Percentiles rank a stretch among this genome's conserved stretches.
phyloP scores from a whole-genome alignment of 169 alveolate species.

The Eimeria necatrix region DNA sequence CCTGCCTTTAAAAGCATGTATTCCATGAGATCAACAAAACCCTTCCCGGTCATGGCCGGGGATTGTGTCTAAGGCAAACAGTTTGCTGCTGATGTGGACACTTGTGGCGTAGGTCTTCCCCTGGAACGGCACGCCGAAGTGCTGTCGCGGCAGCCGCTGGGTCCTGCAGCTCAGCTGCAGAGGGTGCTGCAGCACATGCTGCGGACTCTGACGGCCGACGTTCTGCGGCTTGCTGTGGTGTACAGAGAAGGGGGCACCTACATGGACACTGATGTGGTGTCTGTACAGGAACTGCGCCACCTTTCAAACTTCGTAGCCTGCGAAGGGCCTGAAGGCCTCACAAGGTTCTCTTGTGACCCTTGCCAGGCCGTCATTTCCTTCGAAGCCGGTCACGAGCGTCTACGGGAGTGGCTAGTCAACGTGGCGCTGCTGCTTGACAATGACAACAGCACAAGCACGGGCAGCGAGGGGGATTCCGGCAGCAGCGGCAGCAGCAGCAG shows the following conservation, averaged over 20 bases:
- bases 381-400: not conserved
- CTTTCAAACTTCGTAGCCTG: not conserved
- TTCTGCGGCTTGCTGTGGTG: not conserved
- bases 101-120: constrained; percentile 2
- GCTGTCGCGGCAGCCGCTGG: constrained; percentile 15
- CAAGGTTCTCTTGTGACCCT: not conserved
- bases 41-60: too few relatives aligned
- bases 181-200: constrained; percentile 23
- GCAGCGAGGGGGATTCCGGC: not conserved
- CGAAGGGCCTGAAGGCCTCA: not conserved
- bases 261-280: constrained; percentile 9
- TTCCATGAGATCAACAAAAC: too few relatives aligned
- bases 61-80: too few relatives aligned
- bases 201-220: constrained; percentile 17
- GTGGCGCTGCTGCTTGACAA: not conserved
- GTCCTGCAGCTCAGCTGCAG: constrained; percentile 7
- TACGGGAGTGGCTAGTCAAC: not conserved
- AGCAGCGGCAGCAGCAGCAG: constrained; percentile 22
- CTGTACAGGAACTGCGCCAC: not conserved
- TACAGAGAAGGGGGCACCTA: not conserved
- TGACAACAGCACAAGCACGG: not conserved
- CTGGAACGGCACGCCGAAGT: not conserved
- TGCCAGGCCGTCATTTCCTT: constrained; percentile 11
- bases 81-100: not conserved
- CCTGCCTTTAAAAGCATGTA: too few relatives aligned